phyloP scores from a whole-genome alignment of 1,139 yeast species.

The Protomyces macrosporus region DNA sequence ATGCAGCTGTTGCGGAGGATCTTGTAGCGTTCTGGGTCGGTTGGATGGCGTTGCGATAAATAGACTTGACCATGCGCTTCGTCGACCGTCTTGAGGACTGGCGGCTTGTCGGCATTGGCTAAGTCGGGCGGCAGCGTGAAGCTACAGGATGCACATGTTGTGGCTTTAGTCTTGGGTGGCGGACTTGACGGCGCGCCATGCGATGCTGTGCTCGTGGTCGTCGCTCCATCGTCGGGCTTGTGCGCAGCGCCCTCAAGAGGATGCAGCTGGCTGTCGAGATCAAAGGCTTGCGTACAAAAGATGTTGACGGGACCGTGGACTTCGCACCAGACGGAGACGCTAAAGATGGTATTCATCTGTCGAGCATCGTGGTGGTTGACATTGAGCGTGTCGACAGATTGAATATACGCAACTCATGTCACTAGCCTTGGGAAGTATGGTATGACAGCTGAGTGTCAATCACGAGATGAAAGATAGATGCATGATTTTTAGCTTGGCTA shows the following conservation, averaged over 20 bases:
- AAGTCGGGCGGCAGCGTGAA: conserved; percentile 32
- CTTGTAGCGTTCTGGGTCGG: conserved; percentile 49
- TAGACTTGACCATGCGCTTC: neutral
- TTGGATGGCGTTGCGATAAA: conserved; percentile 50
- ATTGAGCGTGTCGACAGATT: no score
- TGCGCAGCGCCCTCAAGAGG: conserved; percentile 36
- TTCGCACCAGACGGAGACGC: conserved; percentile 48
- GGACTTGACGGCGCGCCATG: conserved; percentile 34
- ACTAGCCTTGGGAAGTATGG: no score
- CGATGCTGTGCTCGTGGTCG: conserved; percentile 33
- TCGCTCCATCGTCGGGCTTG: conserved; percentile 32
- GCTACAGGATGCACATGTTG: conserved; percentile 35
- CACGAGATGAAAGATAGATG: no score
- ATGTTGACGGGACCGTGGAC: conserved; percentile 76
- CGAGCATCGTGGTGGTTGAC: no score
- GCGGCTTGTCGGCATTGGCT: conserved; percentile 37
- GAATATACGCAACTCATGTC: no score
- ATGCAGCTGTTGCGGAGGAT: conserved; percentile 48
- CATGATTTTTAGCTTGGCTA: no score
- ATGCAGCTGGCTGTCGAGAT: conserved; percentile 31
- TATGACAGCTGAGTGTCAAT: no score
- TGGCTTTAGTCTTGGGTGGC: conserved; percentile 31
- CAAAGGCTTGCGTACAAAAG: conserved; percentile 60
- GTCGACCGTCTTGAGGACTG: conserved; percentile 28
- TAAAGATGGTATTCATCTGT: conserved; percentile 15